Percentiles rank a stretch among this genome's conserved stretches.
Conservation (phyloP, 1,139 yeast genomes). For the Saccharomyces uvarum region DNA sequence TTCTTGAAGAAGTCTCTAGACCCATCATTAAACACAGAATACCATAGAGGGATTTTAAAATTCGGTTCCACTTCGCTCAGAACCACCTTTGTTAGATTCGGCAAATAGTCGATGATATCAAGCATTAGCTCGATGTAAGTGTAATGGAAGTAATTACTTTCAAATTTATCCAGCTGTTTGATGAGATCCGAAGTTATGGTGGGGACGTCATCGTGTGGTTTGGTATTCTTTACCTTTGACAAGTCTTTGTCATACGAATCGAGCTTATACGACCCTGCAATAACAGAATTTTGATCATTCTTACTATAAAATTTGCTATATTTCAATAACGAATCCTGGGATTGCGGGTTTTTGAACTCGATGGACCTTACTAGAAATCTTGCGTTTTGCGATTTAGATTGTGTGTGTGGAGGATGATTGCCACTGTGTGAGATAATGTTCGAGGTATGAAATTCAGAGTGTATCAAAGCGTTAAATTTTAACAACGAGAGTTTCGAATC, state of each 20-base stretch:
- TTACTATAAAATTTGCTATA: slow-evolving; percentile 24
- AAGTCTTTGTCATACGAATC: slow-evolving; percentile 6
- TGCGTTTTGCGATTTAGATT: slow-evolving; percentile 15
- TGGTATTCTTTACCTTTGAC: slow-evolving; percentile 1
- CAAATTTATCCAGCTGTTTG: slow-evolving; percentile 15
- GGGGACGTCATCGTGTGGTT: background rate
- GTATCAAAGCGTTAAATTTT: slow-evolving; percentile 27
- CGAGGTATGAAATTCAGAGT: slow-evolving; percentile 23
- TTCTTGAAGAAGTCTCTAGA: slow-evolving; percentile 29
- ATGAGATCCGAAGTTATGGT: slow-evolving; percentile 4
- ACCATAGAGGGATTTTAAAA: slow-evolving; percentile 42
- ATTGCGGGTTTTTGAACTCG: slow-evolving; percentile 28
- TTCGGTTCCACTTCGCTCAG: slow-evolving; percentile 45
- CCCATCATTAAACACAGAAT: slow-evolving; percentile 30
- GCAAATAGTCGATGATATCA: slow-evolving; percentile 35
- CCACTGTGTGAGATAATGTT: slow-evolving; percentile 9
- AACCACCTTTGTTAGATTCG: slow-evolving; percentile 31
- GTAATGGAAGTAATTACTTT: slow-evolving; percentile 22
- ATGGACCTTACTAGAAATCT: slow-evolving; percentile 24
- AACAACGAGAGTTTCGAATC: slow-evolving; percentile 22
- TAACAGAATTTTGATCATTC: slow-evolving; percentile 12
- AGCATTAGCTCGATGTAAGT: slow-evolving; percentile 35
- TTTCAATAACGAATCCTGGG: slow-evolving; percentile 30
- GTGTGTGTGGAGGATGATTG: background rate
- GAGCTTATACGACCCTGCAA: slow-evolving; percentile 25